These are phyloP conservation scores for Scolecobasidium constrictum DNA, from an alignment of 2,329 filamentous ascomycete species.

Conservation along the genomic window DNA sequence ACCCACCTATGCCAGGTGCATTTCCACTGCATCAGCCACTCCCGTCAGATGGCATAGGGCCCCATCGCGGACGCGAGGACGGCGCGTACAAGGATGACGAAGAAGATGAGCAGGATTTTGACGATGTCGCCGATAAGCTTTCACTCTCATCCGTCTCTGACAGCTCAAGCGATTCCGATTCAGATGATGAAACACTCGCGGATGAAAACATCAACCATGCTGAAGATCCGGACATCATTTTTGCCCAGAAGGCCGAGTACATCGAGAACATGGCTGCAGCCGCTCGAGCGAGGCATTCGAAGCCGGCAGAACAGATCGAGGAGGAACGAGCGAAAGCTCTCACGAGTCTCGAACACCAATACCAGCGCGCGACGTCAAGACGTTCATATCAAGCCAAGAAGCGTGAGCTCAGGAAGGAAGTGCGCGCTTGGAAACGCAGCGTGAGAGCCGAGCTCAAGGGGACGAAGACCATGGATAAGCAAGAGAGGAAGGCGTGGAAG, in stretches of 20 bases:
- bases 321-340: not conserved
- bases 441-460: not conserved
- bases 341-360: not conserved
- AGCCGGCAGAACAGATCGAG: not conserved
- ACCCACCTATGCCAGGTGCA: constrained; percentile 1
- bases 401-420: not conserved
- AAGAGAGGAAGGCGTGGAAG: constrained; percentile 1
- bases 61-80: not conserved
- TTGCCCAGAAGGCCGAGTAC: not conserved
- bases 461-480: constrained; percentile 4
- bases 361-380: not conserved
- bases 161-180: not conserved
- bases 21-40: not conserved
- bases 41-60: not conserved
- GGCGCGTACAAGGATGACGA: not conserved
- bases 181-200: not conserved
- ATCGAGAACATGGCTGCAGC: constrained; percentile 5
- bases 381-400: not conserved
- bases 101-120: constrained; percentile 1
- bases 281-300: not conserved
- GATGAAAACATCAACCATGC: not conserved
- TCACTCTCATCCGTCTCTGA: constrained; percentile 3
- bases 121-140: not conserved
- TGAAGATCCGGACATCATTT: not conserved
- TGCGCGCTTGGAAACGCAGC: not conserved